phyloP scores from a whole-genome alignment of 352 stramenopile species.

The Phytophthora multivora region DNA sequence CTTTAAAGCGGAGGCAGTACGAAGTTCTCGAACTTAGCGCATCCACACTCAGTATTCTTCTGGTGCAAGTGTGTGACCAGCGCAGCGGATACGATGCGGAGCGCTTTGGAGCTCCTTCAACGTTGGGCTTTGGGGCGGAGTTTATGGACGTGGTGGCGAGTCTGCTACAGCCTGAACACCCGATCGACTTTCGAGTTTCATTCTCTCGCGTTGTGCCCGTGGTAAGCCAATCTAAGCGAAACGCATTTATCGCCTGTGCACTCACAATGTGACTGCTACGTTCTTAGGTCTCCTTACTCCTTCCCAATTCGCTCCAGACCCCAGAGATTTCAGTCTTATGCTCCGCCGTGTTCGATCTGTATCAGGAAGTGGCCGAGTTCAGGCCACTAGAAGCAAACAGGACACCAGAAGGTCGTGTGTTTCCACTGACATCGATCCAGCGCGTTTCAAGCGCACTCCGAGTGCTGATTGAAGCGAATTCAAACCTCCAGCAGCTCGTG shows the following conservation, averaged over 20 bases:
- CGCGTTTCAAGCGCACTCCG: slow-evolving; percentile 42
- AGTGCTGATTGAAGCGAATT: slow-evolving; percentile 42
- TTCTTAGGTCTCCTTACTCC: slow-evolving; percentile 27
- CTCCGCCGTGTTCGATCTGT: slow-evolving; percentile 48
- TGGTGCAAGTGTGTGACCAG: slow-evolving; percentile 27
- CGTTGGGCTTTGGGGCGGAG: slow-evolving; percentile 8
- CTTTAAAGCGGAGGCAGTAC: slow-evolving; percentile 30
- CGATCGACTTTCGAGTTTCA: slow-evolving; percentile 42
- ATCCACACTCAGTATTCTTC: slow-evolving; percentile 29
- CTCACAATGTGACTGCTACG: slow-evolving; percentile 1
- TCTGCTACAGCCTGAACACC: slow-evolving; percentile 38
- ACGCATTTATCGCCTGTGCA: neutral
- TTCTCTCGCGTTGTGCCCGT: slow-evolving; percentile 42
- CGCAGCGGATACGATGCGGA: slow-evolving; percentile 3
- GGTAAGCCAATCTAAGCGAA: slow-evolving; percentile 29
- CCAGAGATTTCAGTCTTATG: slow-evolving; percentile 31
- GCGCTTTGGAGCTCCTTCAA: slow-evolving; percentile 6
- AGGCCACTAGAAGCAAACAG: slow-evolving; percentile 8
- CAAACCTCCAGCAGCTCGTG: slow-evolving; percentile 33
- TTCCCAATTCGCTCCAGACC: slow-evolving; percentile 17
- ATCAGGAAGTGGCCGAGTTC: slow-evolving; percentile 32
- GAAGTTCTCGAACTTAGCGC: slow-evolving; percentile 33
- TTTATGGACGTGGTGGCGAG: slow-evolving; percentile 24
- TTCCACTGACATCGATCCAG: slow-evolving; percentile 24
- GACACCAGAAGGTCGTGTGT: slow-evolving; percentile 10